Percentiles rank a stretch among this genome's conserved stretches.
These are phyloP conservation scores for Thraustotheca clavata DNA, from an alignment of 352 stramenopile genomes.

Conservation along the genomic window DNA sequence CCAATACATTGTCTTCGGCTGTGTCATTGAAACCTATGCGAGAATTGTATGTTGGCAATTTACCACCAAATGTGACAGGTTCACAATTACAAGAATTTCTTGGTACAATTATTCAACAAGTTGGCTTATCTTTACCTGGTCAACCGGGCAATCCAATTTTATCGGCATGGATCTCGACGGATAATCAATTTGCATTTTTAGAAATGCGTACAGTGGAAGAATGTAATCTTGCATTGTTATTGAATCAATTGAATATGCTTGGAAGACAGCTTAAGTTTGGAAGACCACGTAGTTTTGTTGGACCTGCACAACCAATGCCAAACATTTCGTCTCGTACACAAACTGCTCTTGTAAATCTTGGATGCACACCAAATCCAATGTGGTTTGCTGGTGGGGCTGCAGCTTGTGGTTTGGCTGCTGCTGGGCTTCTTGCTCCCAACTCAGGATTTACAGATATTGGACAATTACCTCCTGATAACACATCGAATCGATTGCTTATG, in stretches of 20 bases:
- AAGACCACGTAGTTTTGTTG: slow-evolving; percentile 71
- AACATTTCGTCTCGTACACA: slow-evolving; percentile 55
- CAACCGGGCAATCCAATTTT: slow-evolving; percentile 76
- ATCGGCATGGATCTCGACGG: slow-evolving; percentile 79
- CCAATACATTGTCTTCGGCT: slow-evolving; percentile 58
- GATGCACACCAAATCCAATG: slow-evolving; percentile 66
- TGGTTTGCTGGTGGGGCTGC: slow-evolving; percentile 42
- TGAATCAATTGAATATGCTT: slow-evolving; percentile 73
- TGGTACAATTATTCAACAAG: slow-evolving; percentile 81
- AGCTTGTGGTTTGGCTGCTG: slow-evolving; percentile 10
- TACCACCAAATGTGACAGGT: slow-evolving; percentile 72
- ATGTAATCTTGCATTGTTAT: slow-evolving; percentile 72
- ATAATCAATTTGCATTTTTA: slow-evolving; percentile 81
- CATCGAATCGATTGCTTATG: slow-evolving; percentile 59
- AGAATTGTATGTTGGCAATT: slow-evolving; percentile 80
- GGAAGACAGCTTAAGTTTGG: slow-evolving; percentile 82
- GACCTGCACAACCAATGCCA: slow-evolving; percentile 69
- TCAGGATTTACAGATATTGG: background rate
- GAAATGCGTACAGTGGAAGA: slow-evolving; percentile 83
- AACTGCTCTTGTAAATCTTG: slow-evolving; percentile 69
- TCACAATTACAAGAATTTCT: slow-evolving; percentile 80
- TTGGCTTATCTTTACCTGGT: slow-evolving; percentile 45
- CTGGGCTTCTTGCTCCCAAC: background rate
- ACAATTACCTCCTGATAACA: slow-evolving; percentile 17
- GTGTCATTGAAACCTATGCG: slow-evolving; percentile 71